These are phyloP conservation scores for Macadamia integrifolia DNA, from an alignment of 164 flowering plant species.

Conservation along the genomic window DNA sequence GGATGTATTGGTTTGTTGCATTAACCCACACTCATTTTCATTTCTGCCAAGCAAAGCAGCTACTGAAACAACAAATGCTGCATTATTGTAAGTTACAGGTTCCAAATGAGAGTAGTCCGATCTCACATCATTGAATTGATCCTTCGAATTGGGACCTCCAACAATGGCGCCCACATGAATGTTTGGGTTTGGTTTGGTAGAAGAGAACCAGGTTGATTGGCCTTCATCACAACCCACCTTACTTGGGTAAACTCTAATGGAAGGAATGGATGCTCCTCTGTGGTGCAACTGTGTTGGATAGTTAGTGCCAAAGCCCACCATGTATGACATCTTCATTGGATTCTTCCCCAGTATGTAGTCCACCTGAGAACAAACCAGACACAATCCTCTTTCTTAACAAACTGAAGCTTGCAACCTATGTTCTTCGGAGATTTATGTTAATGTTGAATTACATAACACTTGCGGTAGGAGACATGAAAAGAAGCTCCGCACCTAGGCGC, in stretches of 20 bases:
- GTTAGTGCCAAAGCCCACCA: conserved; percentile 68
- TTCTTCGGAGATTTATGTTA: no score
- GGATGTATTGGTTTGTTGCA: conserved; percentile 3
- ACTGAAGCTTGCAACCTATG: no score
- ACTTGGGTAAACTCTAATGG: conserved; percentile 33
- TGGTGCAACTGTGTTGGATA: conserved; percentile 62
- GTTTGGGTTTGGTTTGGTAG: conserved; percentile 48
- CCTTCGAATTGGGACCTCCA: conserved; percentile 68
- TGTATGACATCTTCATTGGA: conserved; percentile 71
- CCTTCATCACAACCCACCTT: conserved; percentile 61
- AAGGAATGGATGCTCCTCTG: conserved; percentile 71
- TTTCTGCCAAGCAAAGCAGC: conserved; percentile 36
- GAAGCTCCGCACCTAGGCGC: no score
- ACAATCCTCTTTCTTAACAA: not conserved
- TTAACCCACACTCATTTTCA: conserved; percentile 7
- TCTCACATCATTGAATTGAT: conserved; percentile 49
- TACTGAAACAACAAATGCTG: conserved; percentile 62
- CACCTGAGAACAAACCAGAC: conserved; percentile 33
- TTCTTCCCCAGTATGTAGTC: conserved; percentile 75
- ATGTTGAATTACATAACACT: no score
- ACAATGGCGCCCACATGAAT: conserved; percentile 68
- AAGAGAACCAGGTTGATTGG: conserved; percentile 31
- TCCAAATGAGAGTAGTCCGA: conserved; percentile 55
- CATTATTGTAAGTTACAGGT: conserved; percentile 75
- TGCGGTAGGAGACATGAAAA: no score